phyloP scores from a whole-genome alignment of 73 alveolate genomes.

The Durusdinium trenchii region DNA sequence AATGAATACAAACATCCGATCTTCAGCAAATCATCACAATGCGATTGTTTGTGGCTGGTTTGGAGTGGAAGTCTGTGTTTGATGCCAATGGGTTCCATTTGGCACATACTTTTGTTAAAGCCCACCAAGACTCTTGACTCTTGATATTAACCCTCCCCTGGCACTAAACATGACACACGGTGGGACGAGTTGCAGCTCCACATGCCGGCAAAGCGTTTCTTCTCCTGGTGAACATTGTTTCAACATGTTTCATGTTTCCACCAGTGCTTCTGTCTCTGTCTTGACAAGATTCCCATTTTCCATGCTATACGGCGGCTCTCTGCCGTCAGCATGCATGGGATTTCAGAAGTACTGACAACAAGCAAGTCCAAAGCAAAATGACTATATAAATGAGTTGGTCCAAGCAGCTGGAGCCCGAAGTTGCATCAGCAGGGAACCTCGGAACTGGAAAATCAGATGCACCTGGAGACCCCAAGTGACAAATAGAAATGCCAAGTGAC shows the following conservation, averaged over 20 bases:
- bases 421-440: constrained; percentile 91
- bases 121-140: neutral
- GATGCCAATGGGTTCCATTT: neutral
- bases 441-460: too few relatives aligned
- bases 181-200: constrained; percentile 62
- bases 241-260: neutral
- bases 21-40: neutral
- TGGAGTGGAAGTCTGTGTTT: neutral
- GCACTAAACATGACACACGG: neutral
- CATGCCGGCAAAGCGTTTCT: constrained; percentile 90
- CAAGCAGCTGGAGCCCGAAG: constrained; percentile 82
- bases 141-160: neutral
- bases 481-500: constrained; percentile 11
- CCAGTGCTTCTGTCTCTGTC: neutral
- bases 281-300: neutral
- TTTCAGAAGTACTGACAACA: too few relatives aligned
- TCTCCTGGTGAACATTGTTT: constrained; percentile 24
- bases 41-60: neutral
- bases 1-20: neutral
- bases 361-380: too few relatives aligned
- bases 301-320: too few relatives aligned
- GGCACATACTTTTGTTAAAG: neutral
- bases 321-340: neutral
- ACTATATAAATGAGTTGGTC: too few relatives aligned
- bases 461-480: neutral